Conservation (phyloP, 1,284 basidiomycete genomes). For the Cryptococcus depauperatus region DNA sequence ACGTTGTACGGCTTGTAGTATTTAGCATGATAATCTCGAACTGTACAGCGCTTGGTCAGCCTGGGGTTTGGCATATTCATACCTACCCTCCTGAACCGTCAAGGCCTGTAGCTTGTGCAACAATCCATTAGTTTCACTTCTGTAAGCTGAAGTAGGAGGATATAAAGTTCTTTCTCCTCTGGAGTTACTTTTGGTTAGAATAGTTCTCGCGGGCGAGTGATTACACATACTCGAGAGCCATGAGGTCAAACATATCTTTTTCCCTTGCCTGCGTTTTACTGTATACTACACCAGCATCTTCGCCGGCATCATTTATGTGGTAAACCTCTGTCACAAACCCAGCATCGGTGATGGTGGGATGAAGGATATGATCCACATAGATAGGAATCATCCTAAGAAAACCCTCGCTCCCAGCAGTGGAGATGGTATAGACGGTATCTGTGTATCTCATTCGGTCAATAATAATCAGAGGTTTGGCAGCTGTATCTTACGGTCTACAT, state of each 20-base stretch:
- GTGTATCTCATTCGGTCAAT: no score
- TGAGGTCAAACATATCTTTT: conserved; percentile 82
- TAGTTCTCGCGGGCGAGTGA: not conserved
- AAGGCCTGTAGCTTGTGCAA: conserved; percentile 85
- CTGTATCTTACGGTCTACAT: no score
- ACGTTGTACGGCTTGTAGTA: conserved; percentile 96
- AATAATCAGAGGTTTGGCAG: no score
- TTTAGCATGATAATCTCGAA: conserved; percentile 77
- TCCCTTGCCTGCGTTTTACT: conserved; percentile 98
- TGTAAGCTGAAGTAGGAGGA: conserved; percentile 74
- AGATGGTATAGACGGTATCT: conserved; percentile 92
- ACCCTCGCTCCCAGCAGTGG: conserved; percentile 93
- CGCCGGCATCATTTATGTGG: conserved; percentile 82
- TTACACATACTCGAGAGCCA: conserved; percentile 61
- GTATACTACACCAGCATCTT: conserved; percentile 94
- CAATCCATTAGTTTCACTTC: conserved; percentile 93
- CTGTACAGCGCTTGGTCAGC: conserved; percentile 46
- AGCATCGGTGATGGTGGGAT: conserved; percentile 85
- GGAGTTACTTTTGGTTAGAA: conserved; percentile 13
- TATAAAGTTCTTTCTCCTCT: conserved; percentile 76
- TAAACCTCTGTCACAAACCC: conserved; percentile 92
- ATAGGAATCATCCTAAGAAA: conserved; percentile 91
- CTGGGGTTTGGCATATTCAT: not conserved
- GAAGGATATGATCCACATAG: conserved; percentile 94
- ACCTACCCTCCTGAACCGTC: conserved; percentile 78